Evolutionary conservation across 495 filamentous ascomycete species (phyloP), one percentile per base, ranked within the genome.

Genomic region (Pyronema omphalodes): DNA sequence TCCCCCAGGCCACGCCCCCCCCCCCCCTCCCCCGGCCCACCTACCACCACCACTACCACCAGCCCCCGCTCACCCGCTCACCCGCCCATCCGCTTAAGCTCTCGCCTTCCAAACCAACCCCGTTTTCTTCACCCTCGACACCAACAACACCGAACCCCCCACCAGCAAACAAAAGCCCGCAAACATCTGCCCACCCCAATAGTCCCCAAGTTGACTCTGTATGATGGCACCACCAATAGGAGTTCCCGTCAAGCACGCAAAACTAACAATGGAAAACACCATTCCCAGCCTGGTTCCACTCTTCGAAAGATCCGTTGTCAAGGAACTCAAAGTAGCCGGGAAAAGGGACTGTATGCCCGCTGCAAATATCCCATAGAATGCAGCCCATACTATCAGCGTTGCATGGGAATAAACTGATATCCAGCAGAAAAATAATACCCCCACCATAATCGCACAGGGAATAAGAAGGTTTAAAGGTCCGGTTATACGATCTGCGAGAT

Each of bases 231-330:
- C 86, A 0, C 78, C 82, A 55, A 93, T 78, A 3, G 86, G 83
- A 9, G 83, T 76, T 0, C 85, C 85, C 29, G 81, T 84, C 29
- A 91, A 68, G 18, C 74, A 74, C 0, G 85, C 84, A 48, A 91
- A 75, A 37, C 76, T 79, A 9, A 82, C 74, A 40, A 87, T 77
- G n/a, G 75, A 80, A 55, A 91, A 81, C 23, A 81, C 74, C 83
- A 91, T 88, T 6, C 85, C 87, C 73, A 86, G 80, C 34, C 50
- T 71, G 51, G 79, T 75, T 0, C 86, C 83, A 17, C 74, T 71
- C 65, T 84, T 86, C 29, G 74, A 73, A 60, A 80, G 55, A 59
- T 91, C 80, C 1, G 73, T 75, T 0, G 72, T 75, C 17, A 86
- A 73, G 8, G 78, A 75, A 14, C 76, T 75, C 56, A 83, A 56